These are phyloP conservation scores for Penicillium ucsense DNA, from an alignment of 495 filamentous ascomycete species.

Conservation along the genomic window DNA sequence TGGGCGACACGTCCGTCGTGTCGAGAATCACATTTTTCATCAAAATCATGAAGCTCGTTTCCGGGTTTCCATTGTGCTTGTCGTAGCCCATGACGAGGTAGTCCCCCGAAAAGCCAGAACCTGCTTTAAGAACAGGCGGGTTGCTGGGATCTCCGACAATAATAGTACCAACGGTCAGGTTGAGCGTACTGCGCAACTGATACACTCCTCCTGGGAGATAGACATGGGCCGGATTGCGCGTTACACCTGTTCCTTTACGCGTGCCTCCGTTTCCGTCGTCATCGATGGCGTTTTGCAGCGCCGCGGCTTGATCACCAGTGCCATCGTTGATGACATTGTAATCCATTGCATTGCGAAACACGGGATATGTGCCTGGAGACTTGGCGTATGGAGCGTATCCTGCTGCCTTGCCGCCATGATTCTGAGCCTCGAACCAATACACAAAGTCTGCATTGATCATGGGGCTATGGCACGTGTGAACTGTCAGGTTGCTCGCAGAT, in stretches of 20 bases:
- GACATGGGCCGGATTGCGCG: slow-evolving; percentile 39
- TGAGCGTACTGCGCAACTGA: slow-evolving; percentile 25
- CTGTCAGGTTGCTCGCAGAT: neutral
- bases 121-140: slow-evolving; percentile 27
- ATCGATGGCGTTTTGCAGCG: slow-evolving; percentile 29
- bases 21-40: slow-evolving; percentile 36
- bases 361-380: slow-evolving; percentile 32
- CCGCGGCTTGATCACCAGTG: slow-evolving; percentile 34
- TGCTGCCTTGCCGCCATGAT: slow-evolving; percentile 20
- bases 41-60: slow-evolving; percentile 32
- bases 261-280: slow-evolving; percentile 23
- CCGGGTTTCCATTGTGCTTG: slow-evolving; percentile 20
- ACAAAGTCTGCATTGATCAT: neutral
- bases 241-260: slow-evolving; percentile 32
- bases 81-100: slow-evolving; percentile 28
- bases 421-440: slow-evolving; percentile 28
- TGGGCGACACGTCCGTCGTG: slow-evolving; percentile 18
- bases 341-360: slow-evolving; percentile 47
- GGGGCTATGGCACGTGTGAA: slow-evolving; percentile 13
- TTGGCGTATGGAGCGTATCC: slow-evolving; percentile 30
- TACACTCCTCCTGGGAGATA: slow-evolving; percentile 42
- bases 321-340: slow-evolving; percentile 43
- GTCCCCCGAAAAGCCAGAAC: slow-evolving; percentile 19
- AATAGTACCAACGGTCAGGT: slow-evolving; percentile 35
- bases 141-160: slow-evolving; percentile 34